These are phyloP conservation scores for Haplographium delicatum DNA, from an alignment of 495 filamentous ascomycete genomes.

Conservation along the genomic window DNA sequence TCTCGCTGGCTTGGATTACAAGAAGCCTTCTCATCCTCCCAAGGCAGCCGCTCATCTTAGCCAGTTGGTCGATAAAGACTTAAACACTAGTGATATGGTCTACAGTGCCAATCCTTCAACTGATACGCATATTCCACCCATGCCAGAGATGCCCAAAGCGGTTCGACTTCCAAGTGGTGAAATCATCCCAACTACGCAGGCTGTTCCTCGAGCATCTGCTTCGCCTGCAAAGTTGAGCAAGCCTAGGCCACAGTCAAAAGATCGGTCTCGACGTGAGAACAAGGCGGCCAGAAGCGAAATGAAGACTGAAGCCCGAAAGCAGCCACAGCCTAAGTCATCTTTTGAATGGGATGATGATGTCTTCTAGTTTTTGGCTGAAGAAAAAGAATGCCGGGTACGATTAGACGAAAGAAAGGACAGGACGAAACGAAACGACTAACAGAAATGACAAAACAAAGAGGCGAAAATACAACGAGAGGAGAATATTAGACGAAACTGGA, in stretches of 20 bases:
- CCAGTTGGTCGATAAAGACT: background rate
- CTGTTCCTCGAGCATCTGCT: background rate
- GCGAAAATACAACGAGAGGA: too few relatives aligned
- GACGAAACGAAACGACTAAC: too few relatives aligned
- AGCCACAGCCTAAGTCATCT: too few relatives aligned
- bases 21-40: background rate
- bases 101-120: conserved; percentile 12
- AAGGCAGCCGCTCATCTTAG: background rate
- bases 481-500: too few relatives aligned
- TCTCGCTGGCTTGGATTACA: conserved; percentile 7
- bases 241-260: conserved; percentile 2
- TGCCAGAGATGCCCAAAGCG: conserved; percentile 17
- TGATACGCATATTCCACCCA: conserved; percentile 14
- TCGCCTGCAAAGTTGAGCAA: conserved; percentile 10
- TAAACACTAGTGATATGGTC: conserved; percentile 1
- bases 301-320: too few relatives aligned
- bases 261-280: too few relatives aligned
- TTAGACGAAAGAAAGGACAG: too few relatives aligned
- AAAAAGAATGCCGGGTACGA: too few relatives aligned
- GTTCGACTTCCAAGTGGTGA: conserved; percentile 15
- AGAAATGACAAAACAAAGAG: too few relatives aligned
- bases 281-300: too few relatives aligned
- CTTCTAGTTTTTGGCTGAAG: too few relatives aligned
- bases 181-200: conserved; percentile 8
- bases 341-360: too few relatives aligned